These are phyloP conservation scores for Arthroderma sp. DNA, from an alignment of 2,329 filamentous ascomycete genomes.

Conservation along the genomic window DNA sequence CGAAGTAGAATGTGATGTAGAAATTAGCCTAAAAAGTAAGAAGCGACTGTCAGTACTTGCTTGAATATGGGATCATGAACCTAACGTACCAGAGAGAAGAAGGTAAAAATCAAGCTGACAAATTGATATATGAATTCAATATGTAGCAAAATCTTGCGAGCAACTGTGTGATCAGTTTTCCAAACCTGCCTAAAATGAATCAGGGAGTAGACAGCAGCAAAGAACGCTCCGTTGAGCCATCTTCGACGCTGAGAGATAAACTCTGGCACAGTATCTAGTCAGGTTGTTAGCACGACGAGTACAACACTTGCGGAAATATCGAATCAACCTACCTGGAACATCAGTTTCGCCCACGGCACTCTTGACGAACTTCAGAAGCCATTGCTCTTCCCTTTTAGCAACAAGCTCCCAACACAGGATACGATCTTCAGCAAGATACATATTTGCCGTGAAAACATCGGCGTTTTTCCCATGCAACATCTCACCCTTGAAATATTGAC, in stretches of 20 bases:
- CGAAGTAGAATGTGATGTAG: slow-evolving; percentile 97
- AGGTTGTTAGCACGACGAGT: slow-evolving; percentile 1
- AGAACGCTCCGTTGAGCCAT: slow-evolving; percentile 98
- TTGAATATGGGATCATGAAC: not conserved
- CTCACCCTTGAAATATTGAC: slow-evolving; percentile 98
- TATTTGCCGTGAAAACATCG: slow-evolving; percentile 95
- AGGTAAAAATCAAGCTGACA: slow-evolving; percentile 85
- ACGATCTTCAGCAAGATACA: slow-evolving; percentile 97
- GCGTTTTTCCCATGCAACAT: slow-evolving; percentile 92
- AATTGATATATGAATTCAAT: slow-evolving; percentile 95
- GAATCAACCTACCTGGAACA: slow-evolving; percentile 58
- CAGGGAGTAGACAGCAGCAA: slow-evolving; percentile 92
- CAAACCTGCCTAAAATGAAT: slow-evolving; percentile 92
- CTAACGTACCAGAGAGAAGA: slow-evolving; percentile 62
- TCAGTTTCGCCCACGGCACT: slow-evolving; percentile 94
- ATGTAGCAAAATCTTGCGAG: slow-evolving; percentile 81
- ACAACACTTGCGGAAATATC: not conserved
- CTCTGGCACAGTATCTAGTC: slow-evolving; percentile 75
- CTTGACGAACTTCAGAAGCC: slow-evolving; percentile 98
- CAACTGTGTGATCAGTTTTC: slow-evolving; percentile 78
- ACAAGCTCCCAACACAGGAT: slow-evolving; percentile 98
- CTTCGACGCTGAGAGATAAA: slow-evolving; percentile 93
- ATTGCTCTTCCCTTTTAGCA: slow-evolving; percentile 84
- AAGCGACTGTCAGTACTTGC: slow-evolving; percentile 12
- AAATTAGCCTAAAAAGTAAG: slow-evolving; percentile 61